Conservation (phyloP, 2,329 filamentous ascomycete species). For the Diplodia corticola region DNA sequence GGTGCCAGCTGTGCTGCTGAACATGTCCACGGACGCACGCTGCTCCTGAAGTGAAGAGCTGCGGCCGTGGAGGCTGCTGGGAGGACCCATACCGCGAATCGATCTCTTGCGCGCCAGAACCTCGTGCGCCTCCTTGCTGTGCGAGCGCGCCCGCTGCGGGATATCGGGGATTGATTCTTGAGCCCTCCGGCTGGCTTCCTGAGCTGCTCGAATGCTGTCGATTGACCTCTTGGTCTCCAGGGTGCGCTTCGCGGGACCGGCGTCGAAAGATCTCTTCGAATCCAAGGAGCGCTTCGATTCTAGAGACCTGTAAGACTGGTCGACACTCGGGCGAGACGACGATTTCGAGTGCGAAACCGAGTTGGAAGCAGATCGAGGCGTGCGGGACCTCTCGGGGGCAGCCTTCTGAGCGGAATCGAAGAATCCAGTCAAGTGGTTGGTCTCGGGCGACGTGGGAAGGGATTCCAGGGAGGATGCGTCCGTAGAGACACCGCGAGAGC, state of each 20-base stretch:
- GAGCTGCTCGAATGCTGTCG: constrained; percentile 17
- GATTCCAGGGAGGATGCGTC: constrained; percentile 59
- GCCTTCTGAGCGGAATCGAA: constrained; percentile 51
- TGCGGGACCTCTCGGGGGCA: constrained; percentile 33
- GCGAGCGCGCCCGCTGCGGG: constrained; percentile 76
- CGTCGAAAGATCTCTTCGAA: constrained; percentile 15
- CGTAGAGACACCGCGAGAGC: constrained; percentile 68
- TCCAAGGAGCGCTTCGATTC: constrained; percentile 20
- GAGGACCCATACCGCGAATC: constrained; percentile 46
- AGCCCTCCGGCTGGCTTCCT: constrained; percentile 32
- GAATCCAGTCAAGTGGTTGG: constrained; percentile 58
- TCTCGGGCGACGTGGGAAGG: constrained; percentile 53
- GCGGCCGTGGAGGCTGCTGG: constrained; percentile 46
- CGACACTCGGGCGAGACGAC: constrained; percentile 8
- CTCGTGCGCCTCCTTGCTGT: constrained; percentile 85
- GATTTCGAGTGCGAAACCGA: constrained; percentile 20
- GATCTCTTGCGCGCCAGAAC: constrained; percentile 70
- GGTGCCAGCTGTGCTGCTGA: constrained; percentile 38
- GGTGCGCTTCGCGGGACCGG: neutral
- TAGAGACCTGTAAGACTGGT: constrained; percentile 5
- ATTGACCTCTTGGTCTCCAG: constrained; percentile 8
- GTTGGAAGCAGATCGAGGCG: constrained; percentile 27
- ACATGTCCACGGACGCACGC: constrained; percentile 49
- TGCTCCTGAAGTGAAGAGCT: constrained; percentile 60
- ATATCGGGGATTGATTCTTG: constrained; percentile 64